Percentiles rank a stretch among this genome's conserved stretches.
Evolutionary conservation across 75 land plant genomes (phyloP).

Genomic region (Cunninghamia lanceolata): DNA sequence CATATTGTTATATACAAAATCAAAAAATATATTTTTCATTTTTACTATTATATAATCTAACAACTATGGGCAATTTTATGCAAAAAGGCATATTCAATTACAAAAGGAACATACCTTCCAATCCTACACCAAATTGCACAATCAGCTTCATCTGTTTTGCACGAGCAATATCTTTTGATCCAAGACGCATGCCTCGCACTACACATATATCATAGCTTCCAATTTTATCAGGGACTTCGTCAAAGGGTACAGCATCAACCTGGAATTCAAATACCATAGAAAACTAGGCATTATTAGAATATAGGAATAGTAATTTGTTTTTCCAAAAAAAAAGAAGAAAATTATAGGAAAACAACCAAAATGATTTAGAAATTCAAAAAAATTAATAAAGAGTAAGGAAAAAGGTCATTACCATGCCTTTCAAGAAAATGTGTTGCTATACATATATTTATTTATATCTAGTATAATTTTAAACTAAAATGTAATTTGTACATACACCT

Average conservation of each 20-base stretch:
- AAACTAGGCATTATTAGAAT: neutral
- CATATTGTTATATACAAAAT: neutral
- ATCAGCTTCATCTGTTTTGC: slow-evolving; percentile 79
- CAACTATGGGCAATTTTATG: neutral
- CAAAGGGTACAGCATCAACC: slow-evolving; percentile 72
- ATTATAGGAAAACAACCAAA: neutral
- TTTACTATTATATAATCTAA: neutral
- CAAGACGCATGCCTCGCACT: slow-evolving; percentile 52
- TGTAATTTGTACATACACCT: neutral
- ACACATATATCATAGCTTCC: slow-evolving; percentile 73
- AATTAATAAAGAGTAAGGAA: neutral
- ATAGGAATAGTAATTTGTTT: neutral
- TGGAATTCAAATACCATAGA: slow-evolving; percentile 23
- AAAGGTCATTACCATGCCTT: neutral
- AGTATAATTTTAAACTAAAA: neutral
- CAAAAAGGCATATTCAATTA: neutral
- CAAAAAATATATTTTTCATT: neutral
- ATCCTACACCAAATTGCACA: slow-evolving; percentile 93
- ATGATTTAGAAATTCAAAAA: neutral
- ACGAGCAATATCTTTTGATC: slow-evolving; percentile 48
- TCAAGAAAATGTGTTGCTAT: neutral
- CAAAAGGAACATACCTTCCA: slow-evolving; percentile 59
- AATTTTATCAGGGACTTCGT: slow-evolving; percentile 59
- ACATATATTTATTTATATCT: neutral
- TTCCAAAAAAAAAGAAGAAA: neutral